Evolutionary conservation across 441 rosid species (phyloP).

Genomic region (Cnidoscolus chayamansa): DNA sequence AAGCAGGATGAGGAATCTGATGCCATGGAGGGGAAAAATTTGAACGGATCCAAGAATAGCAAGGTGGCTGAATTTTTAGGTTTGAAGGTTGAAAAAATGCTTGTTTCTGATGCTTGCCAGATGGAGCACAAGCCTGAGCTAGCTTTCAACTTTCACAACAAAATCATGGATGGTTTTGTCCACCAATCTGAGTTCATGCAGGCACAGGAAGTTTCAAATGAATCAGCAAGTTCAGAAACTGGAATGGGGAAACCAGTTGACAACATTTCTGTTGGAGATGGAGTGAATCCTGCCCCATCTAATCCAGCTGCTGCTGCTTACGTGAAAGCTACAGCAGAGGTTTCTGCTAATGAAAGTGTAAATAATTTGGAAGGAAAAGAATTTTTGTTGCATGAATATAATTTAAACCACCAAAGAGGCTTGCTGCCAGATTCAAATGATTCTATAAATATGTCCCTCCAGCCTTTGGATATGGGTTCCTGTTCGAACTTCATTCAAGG

Average conservation of each 20-base stretch:
- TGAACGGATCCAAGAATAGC: slow-evolving; percentile 39
- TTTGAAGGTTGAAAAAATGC: slow-evolving; percentile 30
- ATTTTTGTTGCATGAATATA: slow-evolving; percentile 25
- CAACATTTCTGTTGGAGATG: slow-evolving; percentile 32
- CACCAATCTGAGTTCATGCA: slow-evolving; percentile 28
- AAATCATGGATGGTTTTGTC: slow-evolving; percentile 30
- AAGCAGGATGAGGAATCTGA: slow-evolving; percentile 38
- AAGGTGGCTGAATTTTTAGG: slow-evolving; percentile 25
- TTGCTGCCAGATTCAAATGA: slow-evolving; percentile 34
- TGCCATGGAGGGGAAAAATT: slow-evolving; percentile 27
- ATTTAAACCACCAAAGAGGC: slow-evolving; percentile 29
- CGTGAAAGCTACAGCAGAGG: slow-evolving; percentile 35
- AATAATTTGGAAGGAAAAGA: slow-evolving; percentile 31
- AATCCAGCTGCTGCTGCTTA: slow-evolving; percentile 32
- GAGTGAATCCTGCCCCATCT: slow-evolving; percentile 32
- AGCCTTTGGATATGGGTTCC: slow-evolving; percentile 30
- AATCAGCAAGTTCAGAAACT: slow-evolving; percentile 25
- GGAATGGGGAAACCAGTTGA: slow-evolving; percentile 28
- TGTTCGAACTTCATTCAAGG: slow-evolving; percentile 36
- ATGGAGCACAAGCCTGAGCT: slow-evolving; percentile 25
- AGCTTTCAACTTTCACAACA: slow-evolving; percentile 27
- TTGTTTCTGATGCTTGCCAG: slow-evolving; percentile 33
- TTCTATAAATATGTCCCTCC: slow-evolving; percentile 22
- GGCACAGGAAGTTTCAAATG: slow-evolving; percentile 31
- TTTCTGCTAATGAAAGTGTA: slow-evolving; percentile 30